Conservation (phyloP, 179 eudicot species). For the Silene noctiflora region DNA sequence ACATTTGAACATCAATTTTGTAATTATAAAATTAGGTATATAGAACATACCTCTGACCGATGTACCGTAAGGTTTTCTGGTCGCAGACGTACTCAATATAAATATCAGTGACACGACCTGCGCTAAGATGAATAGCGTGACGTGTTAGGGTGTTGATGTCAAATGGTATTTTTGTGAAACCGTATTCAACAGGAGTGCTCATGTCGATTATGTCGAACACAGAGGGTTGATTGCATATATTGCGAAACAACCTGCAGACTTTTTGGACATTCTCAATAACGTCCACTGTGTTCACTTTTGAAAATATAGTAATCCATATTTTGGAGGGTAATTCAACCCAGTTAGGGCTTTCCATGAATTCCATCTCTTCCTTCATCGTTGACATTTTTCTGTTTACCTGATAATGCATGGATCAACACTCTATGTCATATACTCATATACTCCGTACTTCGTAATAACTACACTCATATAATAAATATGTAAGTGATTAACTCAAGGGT, state of each 20-base stretch:
- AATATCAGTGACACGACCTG: conserved; percentile 12
- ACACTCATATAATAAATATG: no score
- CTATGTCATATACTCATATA: no score
- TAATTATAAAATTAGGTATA: no score
- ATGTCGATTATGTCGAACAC: conserved; percentile 15
- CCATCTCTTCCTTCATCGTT: no score
- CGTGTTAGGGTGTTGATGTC: neutral
- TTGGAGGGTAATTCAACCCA: no score
- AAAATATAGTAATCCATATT: neutral
- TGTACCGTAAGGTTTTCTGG: neutral
- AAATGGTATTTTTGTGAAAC: no score
- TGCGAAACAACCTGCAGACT: conserved; percentile 19
- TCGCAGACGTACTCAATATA: neutral
- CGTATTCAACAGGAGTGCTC: neutral
- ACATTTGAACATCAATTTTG: no score
- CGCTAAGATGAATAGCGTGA: conserved; percentile 1
- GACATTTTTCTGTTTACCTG: no score
- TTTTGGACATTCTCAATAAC: conserved; percentile 8
- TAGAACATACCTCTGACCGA: neutral
- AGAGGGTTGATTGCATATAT: conserved; percentile 5
- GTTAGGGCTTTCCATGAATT: no score
- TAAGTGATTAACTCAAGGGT: no score
- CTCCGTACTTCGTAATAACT: no score
- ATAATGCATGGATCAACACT: no score
- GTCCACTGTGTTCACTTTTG: neutral